Percentiles rank a stretch among this genome's conserved stretches.
These are phyloP conservation scores for Penicillium parvum DNA, from an alignment of 495 filamentous ascomycete genomes.

Conservation along the genomic window DNA sequence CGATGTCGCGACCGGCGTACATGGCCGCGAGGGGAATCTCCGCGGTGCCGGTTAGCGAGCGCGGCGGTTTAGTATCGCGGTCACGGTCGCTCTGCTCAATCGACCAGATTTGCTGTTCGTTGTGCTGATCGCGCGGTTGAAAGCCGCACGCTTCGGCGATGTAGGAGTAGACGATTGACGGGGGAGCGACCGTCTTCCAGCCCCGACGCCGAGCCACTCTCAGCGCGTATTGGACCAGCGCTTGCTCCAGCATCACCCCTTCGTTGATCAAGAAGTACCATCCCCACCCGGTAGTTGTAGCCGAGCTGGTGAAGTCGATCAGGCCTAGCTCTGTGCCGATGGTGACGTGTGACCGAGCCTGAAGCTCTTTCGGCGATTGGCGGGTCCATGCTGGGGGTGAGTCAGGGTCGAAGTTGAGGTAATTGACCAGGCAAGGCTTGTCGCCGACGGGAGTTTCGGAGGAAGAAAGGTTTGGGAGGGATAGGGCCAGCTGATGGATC, in stretches of 20 bases:
- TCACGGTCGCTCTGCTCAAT: conserved; percentile 63
- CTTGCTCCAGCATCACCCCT: conserved; percentile 86
- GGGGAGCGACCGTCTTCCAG: conserved; percentile 74
- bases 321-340: conserved; percentile 77
- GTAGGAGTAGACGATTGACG: conserved; percentile 87
- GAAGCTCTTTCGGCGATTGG: conserved; percentile 45
- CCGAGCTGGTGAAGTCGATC: conserved; percentile 78
- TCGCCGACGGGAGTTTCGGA: conserved; percentile 67
- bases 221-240: conserved; percentile 81
- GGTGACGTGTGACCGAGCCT: conserved; percentile 65
- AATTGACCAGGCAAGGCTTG: conserved; percentile 53
- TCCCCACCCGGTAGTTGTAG: conserved; percentile 82
- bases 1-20: conserved; percentile 68
- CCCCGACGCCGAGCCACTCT: conserved; percentile 61
- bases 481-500: conserved; percentile 68
- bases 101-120: conserved; percentile 85
- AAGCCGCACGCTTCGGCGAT: conserved; percentile 89
- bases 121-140: conserved; percentile 83
- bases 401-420: conserved; percentile 72
- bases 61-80: conserved; percentile 53
- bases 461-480: conserved; percentile 84
- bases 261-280: conserved; percentile 95
- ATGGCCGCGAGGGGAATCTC: conserved; percentile 93
- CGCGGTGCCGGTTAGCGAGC: conserved; percentile 78
- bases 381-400: conserved; percentile 41